Conservation (phyloP, 371 early-diverging fungal genomes). For the Mucor sp. region DNA sequence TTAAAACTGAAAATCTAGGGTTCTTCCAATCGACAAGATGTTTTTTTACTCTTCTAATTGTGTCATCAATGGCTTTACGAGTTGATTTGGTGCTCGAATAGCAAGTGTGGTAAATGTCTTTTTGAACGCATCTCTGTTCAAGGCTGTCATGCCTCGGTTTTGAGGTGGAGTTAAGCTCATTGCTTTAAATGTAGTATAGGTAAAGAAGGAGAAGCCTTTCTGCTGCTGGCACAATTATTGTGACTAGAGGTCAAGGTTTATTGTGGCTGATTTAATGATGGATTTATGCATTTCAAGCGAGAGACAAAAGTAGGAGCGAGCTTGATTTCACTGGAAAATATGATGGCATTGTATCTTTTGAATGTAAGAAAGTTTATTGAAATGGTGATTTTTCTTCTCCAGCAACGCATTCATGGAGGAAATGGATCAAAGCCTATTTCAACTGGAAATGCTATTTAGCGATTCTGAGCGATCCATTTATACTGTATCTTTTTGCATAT, state of each 20-base stretch:
- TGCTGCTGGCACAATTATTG: background rate
- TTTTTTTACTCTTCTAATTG: constrained; percentile 44
- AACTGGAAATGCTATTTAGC: too few relatives aligned
- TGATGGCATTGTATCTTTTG: too few relatives aligned
- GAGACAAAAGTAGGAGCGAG: too few relatives aligned
- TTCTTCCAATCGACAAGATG: background rate
- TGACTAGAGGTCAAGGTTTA: background rate
- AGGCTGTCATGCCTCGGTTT: constrained; percentile 53
- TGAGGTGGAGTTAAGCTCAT: constrained; percentile 36
- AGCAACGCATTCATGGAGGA: too few relatives aligned
- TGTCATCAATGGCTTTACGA: constrained; percentile 56
- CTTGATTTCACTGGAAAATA: too few relatives aligned
- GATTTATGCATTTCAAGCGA: too few relatives aligned
- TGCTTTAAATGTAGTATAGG: too few relatives aligned
- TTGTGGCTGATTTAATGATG: background rate
- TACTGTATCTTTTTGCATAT: too few relatives aligned
- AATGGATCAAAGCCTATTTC: too few relatives aligned
- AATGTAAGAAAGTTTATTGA: too few relatives aligned
- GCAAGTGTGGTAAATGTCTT: constrained; percentile 59
- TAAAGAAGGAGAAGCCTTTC: background rate
- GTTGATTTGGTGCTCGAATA: constrained; percentile 60
- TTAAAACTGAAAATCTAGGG: background rate
- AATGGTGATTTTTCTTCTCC: too few relatives aligned
- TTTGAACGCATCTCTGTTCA: constrained; percentile 65
- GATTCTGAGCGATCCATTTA: too few relatives aligned